Percentiles rank a stretch among this genome's conserved stretches.
Conservation (phyloP, 495 filamentous ascomycete species). For the Talaromyces wortmannii region DNA sequence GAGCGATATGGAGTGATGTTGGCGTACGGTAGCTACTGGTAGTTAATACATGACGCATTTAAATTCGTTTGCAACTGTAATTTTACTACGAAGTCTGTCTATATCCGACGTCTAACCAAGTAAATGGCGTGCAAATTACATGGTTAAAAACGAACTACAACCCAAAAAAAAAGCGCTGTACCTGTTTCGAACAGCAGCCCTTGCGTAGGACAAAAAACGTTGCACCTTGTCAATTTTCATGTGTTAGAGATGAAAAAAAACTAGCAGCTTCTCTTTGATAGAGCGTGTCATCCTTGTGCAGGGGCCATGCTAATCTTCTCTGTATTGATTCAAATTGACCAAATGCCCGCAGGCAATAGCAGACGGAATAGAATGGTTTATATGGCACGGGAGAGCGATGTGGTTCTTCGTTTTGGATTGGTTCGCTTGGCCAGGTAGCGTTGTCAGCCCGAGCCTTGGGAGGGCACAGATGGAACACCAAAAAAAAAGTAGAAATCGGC, state of each 20-base stretch:
- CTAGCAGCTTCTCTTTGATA: conserved; percentile 93
- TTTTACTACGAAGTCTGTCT: no score
- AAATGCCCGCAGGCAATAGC: conserved; percentile 63
- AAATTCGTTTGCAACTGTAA: no score
- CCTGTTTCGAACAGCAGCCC: neutral
- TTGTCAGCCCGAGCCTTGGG: neutral
- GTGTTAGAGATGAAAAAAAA: conserved; percentile 40
- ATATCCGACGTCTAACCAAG: no score
- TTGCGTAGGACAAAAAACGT: neutral
- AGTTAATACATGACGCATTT: neutral
- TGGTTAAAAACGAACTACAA: no score
- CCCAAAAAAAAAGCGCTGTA: no score
- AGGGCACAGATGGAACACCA: conserved; percentile 10
- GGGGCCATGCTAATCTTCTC: conserved; percentile 99
- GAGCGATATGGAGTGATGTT: neutral
- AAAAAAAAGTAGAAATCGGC: conserved; percentile 1
- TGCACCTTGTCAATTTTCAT: conserved; percentile 10
- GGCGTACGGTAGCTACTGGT: neutral
- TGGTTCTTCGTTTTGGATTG: neutral
- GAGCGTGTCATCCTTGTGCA: conserved; percentile 99
- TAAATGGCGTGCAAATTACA: no score
- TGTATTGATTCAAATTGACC: conserved; percentile 78
- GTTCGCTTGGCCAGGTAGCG: conserved; percentile 9
- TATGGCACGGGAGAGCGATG: conserved; percentile 7
- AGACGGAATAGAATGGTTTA: conserved; percentile 12